Percentiles rank a stretch among this genome's conserved stretches.
Conservation (phyloP, 257 asterid genomes). For the Buddleja alternifolia region DNA sequence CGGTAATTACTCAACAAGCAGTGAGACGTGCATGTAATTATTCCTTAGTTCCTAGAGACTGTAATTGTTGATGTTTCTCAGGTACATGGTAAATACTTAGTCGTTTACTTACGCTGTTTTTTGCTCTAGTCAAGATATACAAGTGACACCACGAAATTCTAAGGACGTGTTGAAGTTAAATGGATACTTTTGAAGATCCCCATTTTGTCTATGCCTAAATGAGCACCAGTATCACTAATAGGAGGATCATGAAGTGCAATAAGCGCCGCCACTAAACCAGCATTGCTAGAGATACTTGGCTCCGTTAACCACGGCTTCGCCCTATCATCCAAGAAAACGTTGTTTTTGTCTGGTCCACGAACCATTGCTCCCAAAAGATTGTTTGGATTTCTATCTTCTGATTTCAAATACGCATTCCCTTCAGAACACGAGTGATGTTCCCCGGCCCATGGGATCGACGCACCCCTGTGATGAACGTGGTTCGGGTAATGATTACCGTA, state of each 20-base stretch:
- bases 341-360: slow-evolving; percentile 55
- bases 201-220: slow-evolving; percentile 51
- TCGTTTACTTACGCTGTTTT: background rate
- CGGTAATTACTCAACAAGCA: too few relatives aligned
- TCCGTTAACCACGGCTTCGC: slow-evolving; percentile 47
- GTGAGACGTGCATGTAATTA: too few relatives aligned
- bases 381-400: slow-evolving; percentile 43
- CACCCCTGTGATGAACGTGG: slow-evolving; percentile 59
- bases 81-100: too few relatives aligned
- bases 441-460: slow-evolving; percentile 60
- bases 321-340: slow-evolving; percentile 45
- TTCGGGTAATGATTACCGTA: slow-evolving; percentile 46
- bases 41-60: too few relatives aligned
- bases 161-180: background rate
- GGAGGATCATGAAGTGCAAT: slow-evolving; percentile 52
- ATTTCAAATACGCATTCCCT: slow-evolving; percentile 45
- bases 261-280: slow-evolving; percentile 63
- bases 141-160: background rate
- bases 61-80: too few relatives aligned
- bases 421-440: slow-evolving; percentile 39
- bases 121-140: background rate
- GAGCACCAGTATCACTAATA: slow-evolving; percentile 23
- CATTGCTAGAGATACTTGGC: slow-evolving; percentile 56
- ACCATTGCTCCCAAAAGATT: slow-evolving; percentile 58
- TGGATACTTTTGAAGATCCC: slow-evolving; percentile 52